A percentile compares a stretch with the other conserved stretches of the same genome.
These are phyloP conservation scores for Magnaporthiopsis incrustans DNA, from an alignment of 2,329 filamentous ascomycete genomes.

Conservation along the genomic window DNA sequence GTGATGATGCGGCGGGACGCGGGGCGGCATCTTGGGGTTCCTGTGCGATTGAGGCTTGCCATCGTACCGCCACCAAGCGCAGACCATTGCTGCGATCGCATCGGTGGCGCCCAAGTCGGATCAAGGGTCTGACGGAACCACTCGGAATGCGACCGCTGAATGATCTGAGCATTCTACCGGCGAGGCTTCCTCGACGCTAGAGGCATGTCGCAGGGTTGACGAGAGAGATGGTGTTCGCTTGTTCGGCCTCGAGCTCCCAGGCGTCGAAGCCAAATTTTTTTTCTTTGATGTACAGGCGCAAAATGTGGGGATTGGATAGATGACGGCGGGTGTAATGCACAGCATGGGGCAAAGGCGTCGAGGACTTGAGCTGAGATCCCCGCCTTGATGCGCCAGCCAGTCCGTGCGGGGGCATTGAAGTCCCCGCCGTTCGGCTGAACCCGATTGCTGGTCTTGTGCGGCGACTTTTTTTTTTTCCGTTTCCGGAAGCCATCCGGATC, in stretches of 20 bases:
- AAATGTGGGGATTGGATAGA: not conserved
- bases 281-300: not conserved
- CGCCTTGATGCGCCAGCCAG: not conserved
- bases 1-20: conserved; percentile 10
- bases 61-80: conserved; percentile 25
- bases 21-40: not conserved
- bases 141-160: conserved; percentile 22
- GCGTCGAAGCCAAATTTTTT: not conserved
- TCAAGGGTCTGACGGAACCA: conserved; percentile 24
- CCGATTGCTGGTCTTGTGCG: not conserved
- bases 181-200: conserved; percentile 17
- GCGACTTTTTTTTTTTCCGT: no score
- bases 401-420: no score
- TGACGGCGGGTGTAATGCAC: not conserved
- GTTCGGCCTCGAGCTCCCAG: not conserved
- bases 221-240: not conserved
- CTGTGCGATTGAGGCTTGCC: conserved; percentile 30
- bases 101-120: conserved; percentile 36
- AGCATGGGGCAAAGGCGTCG: not conserved
- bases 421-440: no score
- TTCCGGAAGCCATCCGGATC: no score
- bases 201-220: conserved; percentile 4
- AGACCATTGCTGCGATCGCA: conserved; percentile 20
- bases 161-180: conserved; percentile 31
- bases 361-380: not conserved